Percentiles rank a stretch among this genome's conserved stretches.
phyloP scores from a whole-genome alignment of 208 protist species.

The Crithidia thermophila region DNA sequence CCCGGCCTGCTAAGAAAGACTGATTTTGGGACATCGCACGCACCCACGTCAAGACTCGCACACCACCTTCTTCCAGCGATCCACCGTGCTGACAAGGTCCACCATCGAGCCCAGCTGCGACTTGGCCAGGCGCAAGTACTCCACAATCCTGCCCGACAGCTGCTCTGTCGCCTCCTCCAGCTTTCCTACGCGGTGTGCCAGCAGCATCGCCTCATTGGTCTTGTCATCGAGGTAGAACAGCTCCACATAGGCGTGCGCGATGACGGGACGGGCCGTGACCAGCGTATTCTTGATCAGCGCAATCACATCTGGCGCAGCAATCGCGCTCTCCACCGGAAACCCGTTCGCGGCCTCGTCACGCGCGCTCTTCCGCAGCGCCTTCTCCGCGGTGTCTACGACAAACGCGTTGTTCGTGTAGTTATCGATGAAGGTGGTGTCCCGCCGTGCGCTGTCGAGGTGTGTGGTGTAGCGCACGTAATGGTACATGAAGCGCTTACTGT shows the following conservation, averaged over 20 bases:
- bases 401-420: background rate
- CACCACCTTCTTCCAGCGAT: conserved; percentile 14
- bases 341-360: background rate
- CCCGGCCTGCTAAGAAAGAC: background rate
- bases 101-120: conserved; percentile 11
- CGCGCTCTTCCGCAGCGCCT: background rate
- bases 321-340: background rate
- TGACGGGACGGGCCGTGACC: conserved; percentile 5
- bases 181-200: conserved; percentile 28
- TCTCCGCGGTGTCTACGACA: background rate
- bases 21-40: too few relatives aligned
- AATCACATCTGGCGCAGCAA: background rate
- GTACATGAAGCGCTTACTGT: conserved; percentile 20
- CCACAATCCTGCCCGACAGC: conserved; percentile 7
- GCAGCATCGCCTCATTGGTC: conserved; percentile 6
- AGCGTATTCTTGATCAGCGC: conserved; percentile 19
- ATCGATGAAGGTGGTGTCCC: conserved; percentile 10
- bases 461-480: conserved; percentile 28
- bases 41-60: conserved; percentile 14
- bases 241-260: conserved; percentile 31
- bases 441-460: conserved; percentile 26
- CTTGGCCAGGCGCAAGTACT: conserved; percentile 1
- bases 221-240: conserved; percentile 24
- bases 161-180: conserved; percentile 31
- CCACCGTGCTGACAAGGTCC: conserved; percentile 12